These are phyloP conservation scores for Leucocoprinus sp. DNA, from an alignment of 768 basidiomycete species.

Conservation along the genomic window DNA sequence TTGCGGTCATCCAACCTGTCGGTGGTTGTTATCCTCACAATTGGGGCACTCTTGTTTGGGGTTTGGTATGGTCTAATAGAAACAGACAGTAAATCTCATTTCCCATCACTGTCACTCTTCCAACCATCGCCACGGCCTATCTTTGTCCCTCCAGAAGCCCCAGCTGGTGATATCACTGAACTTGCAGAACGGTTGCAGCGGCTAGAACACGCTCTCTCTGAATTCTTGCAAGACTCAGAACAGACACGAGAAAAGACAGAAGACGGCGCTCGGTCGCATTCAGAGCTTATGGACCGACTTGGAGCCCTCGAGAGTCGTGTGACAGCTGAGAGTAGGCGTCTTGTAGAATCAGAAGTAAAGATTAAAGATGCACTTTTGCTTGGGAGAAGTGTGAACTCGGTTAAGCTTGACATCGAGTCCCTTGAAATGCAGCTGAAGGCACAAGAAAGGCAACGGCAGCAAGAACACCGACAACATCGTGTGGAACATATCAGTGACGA, in stretches of 20 bases:
- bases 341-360: slow-evolving; percentile 44
- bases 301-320: slow-evolving; percentile 49
- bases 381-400: slow-evolving; percentile 34
- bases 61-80: slow-evolving; percentile 38
- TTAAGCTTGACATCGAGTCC: slow-evolving; percentile 49
- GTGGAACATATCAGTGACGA: slow-evolving; percentile 34
- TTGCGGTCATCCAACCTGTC: slow-evolving; percentile 23
- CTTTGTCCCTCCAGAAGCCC: slow-evolving; percentile 49
- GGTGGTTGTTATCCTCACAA: slow-evolving; percentile 23
- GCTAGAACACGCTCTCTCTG: slow-evolving; percentile 56
- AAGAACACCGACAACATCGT: slow-evolving; percentile 17
- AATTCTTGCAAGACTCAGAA: slow-evolving; percentile 49
- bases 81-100: slow-evolving; percentile 26
- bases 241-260: slow-evolving; percentile 43
- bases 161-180: slow-evolving; percentile 60
- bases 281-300: slow-evolving; percentile 47
- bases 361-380: slow-evolving; percentile 30
- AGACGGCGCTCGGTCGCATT: slow-evolving; percentile 38
- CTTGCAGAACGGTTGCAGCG: slow-evolving; percentile 51
- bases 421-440: slow-evolving; percentile 35
- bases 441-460: slow-evolving; percentile 17
- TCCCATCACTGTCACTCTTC: slow-evolving; percentile 21
- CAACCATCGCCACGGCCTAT: slow-evolving; percentile 17
- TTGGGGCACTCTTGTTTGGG: slow-evolving; percentile 35
- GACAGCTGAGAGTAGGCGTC: slow-evolving; percentile 26